A percentile compares a stretch with the other conserved stretches of the same genome.
Conservation (phyloP, 2,329 filamentous ascomycete species). For the Tolypocladium guangdongense region DNA sequence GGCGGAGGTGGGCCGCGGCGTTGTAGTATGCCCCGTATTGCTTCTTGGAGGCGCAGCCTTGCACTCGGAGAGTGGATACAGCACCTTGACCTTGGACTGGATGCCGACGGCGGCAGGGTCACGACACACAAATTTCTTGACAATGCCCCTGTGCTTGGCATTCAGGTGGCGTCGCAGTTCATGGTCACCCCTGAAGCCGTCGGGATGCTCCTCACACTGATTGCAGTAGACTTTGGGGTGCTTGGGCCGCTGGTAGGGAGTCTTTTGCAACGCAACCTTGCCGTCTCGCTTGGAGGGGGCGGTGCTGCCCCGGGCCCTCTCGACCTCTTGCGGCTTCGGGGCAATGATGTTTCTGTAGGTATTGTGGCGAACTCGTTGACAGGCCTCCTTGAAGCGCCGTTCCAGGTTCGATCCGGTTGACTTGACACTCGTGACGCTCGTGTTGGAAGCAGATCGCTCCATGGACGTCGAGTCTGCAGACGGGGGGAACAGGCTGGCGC, state of each 20-base stretch:
- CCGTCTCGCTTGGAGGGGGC: conserved; percentile 23
- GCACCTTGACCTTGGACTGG: conserved; percentile 34
- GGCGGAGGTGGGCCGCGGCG: conserved; percentile 78
- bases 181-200: conserved; percentile 79
- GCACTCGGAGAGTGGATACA: conserved; percentile 63
- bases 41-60: conserved; percentile 72
- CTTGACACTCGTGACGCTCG: conserved; percentile 28
- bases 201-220: conserved; percentile 59
- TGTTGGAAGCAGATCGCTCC: conserved; percentile 37
- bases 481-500: conserved; percentile 12
- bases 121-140: conserved; percentile 48
- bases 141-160: conserved; percentile 47
- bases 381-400: conserved; percentile 35
- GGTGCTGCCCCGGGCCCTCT: conserved; percentile 5
- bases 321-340: conserved; percentile 30
- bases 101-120: conserved; percentile 35
- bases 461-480: conserved; percentile 23
- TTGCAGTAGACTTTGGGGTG: conserved; percentile 62
- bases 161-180: conserved; percentile 61
- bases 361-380: conserved; percentile 33
- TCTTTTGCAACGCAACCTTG: conserved; percentile 33
- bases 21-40: conserved; percentile 90
- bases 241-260: conserved; percentile 47
- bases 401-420: conserved; percentile 34
- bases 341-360: conserved; percentile 26